Percentiles rank a stretch among this genome's conserved stretches.
Evolutionary conservation across 768 basidiomycete species (phyloP).

Genomic region (Lactarius pseudohatsudake): DNA sequence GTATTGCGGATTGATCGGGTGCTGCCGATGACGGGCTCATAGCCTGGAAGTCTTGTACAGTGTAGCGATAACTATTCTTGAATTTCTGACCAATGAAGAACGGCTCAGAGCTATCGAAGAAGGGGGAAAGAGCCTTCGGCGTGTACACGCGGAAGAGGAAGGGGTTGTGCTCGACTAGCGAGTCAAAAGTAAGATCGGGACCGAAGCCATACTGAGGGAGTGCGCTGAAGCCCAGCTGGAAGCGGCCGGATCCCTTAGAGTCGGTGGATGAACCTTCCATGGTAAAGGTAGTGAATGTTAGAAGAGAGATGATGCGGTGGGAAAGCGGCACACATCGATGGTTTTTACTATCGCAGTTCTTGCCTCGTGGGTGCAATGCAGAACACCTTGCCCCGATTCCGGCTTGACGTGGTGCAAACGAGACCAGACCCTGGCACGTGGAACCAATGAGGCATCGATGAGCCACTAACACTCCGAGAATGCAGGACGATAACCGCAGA

Average conservation of each 20-base stretch:
- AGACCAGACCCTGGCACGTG: background rate
- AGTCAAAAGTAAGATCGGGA: constrained; percentile 58
- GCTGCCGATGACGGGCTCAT: constrained; percentile 24
- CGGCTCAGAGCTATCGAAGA: constrained; percentile 54
- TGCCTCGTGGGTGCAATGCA: constrained; percentile 30
- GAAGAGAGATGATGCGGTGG: constrained; percentile 25
- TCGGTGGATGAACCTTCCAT: constrained; percentile 22
- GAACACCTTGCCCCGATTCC: constrained; percentile 5
- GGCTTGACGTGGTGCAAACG: constrained; percentile 10
- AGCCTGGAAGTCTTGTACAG: constrained; percentile 32
- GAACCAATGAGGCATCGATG: constrained; percentile 20
- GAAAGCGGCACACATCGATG: constrained; percentile 25
- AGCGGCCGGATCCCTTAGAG: constrained; percentile 28
- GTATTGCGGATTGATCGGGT: constrained; percentile 28
- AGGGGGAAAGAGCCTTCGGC: constrained; percentile 57
- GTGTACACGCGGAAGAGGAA: constrained; percentile 83
- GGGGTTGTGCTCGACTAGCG: constrained; percentile 60
- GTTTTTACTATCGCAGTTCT: constrained; percentile 26
- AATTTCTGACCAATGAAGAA: constrained; percentile 72
- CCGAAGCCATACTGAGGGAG: constrained; percentile 78
- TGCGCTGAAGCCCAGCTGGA: constrained; percentile 32
- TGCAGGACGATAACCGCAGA: background rate
- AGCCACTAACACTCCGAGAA: constrained; percentile 12
- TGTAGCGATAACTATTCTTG: constrained; percentile 38
- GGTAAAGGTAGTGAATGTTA: constrained; percentile 20